Base-by-base conservation (phyloP, 1,284 basidiomycete genomes). In the Ceratobasidium sp. region DNA sequence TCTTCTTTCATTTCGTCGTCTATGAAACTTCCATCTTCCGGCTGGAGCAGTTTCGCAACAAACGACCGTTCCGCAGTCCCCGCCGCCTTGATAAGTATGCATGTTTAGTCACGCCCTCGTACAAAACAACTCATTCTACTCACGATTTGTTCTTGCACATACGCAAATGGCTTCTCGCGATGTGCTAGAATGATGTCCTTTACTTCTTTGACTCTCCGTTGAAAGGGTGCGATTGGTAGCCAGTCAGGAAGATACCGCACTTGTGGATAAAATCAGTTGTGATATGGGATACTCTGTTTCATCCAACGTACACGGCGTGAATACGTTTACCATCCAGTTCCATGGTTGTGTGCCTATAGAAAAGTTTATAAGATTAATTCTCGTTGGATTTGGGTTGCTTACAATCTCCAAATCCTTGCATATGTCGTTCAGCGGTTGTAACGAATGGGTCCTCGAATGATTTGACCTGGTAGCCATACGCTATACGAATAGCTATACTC, bases 191-290 rank as follows among this genome's bases (percentile, higher is more conserved):
- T 16, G n/a, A 46, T 65, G n/a, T 4, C 16, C n/a, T 28, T 52
- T 10, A 28, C 16, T 34, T 34, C 32, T 3, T 12, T 14, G 16
- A 21, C 46, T 26, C 34, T n/a, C 2, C 46, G 28, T 26, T 65
- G 45, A 36, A 65, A 65, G 10, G 45, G 43, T 10, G 32, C 16
- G 10, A 48, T 26, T 3, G 61, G 61, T 16, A 65, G 32, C 46
- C 61, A 53, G 21, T 36, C 14, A 1, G 61, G 61, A 26, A 65
- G 46, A n/a, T 65, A 52, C 12, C 61, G 46, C n/a, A 65, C 61
- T 65, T 10, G 30, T 12, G 14, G 1, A 10, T n/a, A 12, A n/a
- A n/a, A n/a, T n/a, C n/a, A 9, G 14, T 18, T 18, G 5, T 14
- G n/a, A 18, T 23, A 16, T n/a, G 8, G 2, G 10, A 6, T 5